Evolutionary conservation across 1,284 basidiomycete genomes (phyloP).

Genomic region (Rhodotorula sp.): DNA sequence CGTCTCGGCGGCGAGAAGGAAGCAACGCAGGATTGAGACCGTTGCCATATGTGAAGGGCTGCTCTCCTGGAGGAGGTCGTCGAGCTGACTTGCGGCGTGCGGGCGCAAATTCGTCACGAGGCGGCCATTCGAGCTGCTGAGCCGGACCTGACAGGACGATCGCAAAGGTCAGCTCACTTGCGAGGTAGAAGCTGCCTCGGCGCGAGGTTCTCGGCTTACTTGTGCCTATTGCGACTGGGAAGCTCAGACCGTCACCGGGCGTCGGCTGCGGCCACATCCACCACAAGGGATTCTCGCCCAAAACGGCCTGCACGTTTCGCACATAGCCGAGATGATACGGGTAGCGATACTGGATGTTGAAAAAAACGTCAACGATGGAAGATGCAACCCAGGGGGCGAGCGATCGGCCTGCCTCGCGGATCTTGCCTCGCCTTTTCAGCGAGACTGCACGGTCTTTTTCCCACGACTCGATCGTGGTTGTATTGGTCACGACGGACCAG

Average conservation of each 20-base stretch:
- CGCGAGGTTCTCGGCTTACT: slow-evolving; percentile 64
- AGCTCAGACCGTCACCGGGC: slow-evolving; percentile 72
- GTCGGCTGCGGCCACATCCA: slow-evolving; percentile 76
- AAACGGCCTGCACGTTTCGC: slow-evolving; percentile 70
- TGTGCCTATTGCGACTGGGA: slow-evolving; percentile 64
- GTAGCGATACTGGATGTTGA: slow-evolving; percentile 67
- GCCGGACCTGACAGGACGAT: slow-evolving; percentile 45
- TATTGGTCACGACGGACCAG: slow-evolving; percentile 73
- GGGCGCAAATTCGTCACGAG: slow-evolving; percentile 51
- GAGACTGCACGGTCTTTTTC: slow-evolving; percentile 93
- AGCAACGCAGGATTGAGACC: slow-evolving; percentile 47
- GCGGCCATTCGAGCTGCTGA: slow-evolving; percentile 56
- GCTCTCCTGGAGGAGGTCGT: slow-evolving; percentile 45
- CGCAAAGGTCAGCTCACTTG: slow-evolving; percentile 13
- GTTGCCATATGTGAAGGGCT: slow-evolving; percentile 81
- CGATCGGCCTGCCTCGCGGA: slow-evolving; percentile 63
- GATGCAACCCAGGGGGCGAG: slow-evolving; percentile 8
- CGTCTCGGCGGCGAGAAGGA: background rate
- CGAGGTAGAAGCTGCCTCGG: slow-evolving; percentile 4
- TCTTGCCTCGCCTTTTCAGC: slow-evolving; percentile 77
- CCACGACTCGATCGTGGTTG: slow-evolving; percentile 95
- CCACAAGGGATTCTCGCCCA: slow-evolving; percentile 68
- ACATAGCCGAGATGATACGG: slow-evolving; percentile 78
- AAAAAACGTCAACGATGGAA: too few relatives aligned
- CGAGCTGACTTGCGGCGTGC: slow-evolving; percentile 34